phyloP scores from a whole-genome alignment of 192 early-diverging fungal species.

The Umbelopsis sp. region DNA sequence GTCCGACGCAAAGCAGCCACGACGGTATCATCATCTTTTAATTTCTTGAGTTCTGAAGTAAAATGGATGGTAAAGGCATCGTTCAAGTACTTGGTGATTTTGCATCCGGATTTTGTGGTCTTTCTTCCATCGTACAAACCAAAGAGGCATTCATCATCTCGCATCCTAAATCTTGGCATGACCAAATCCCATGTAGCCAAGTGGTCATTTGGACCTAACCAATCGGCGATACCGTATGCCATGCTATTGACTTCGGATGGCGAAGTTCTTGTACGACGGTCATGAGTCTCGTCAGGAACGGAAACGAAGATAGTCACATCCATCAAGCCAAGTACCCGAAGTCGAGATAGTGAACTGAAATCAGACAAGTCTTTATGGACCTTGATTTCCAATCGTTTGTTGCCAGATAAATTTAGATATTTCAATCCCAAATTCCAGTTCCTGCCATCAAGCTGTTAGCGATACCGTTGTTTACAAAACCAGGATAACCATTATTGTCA shows the following conservation, averaged over 20 bases:
- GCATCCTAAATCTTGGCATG: conserved; percentile 77
- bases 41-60: conserved; percentile 73
- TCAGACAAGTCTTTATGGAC: conserved; percentile 63
- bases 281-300: conserved; percentile 80
- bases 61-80: conserved; percentile 71
- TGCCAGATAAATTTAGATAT: conserved; percentile 90
- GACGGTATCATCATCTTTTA: conserved; percentile 60
- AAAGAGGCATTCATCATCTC: conserved; percentile 90
- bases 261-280: conserved; percentile 83
- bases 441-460: conserved; percentile 33
- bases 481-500: neutral
- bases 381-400: conserved; percentile 88
- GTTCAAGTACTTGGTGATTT: conserved; percentile 69
- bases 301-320: conserved; percentile 86
- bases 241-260: conserved; percentile 80
- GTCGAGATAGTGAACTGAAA: conserved; percentile 75
- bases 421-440: conserved; percentile 90
- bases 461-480: neutral
- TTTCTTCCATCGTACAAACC: conserved; percentile 82
- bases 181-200: conserved; percentile 87
- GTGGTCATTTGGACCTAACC: conserved; percentile 67
- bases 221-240: conserved; percentile 87
- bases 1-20: conserved; percentile 77
- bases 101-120: conserved; percentile 51
- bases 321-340: conserved; percentile 86